Evolutionary conservation across 371 early-diverging fungal species (phyloP), one percentile per base, ranked within the genome.

Genomic region (Globomyces sp.): DNA sequence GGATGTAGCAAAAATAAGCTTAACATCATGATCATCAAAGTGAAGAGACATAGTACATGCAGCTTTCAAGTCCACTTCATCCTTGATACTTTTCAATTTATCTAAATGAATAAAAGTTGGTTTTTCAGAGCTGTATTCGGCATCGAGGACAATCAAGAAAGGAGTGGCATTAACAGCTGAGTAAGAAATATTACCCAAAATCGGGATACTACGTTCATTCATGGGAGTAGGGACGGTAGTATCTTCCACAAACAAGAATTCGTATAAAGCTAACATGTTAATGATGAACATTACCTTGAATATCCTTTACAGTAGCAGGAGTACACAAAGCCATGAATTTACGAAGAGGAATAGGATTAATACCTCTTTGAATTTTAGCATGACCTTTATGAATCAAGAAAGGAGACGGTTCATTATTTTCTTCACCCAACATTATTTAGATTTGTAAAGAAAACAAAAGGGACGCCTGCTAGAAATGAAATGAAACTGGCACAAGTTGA

Each of bases 111-210:
- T 67, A 40, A 67, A 67, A n/a, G n/a, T 40, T 24, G 67, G 67
- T 55, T 55, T 57, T 45, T 67, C 67, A 50, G 47, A 51, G 34
- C 50, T 8, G 36, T 52, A 37, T 44, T 67, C 67, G 10, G 58
- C 43, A 24, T 55, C 51, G 49, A 67, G 44, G 9, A 67, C 51
- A 52, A 67, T 61, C 10, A 67, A 41, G 1, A 67, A 58, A n/a
- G 67, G 67, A 10, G 67, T 67, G 34, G 60, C 67, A 65, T 71
- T 71, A 47, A 71, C 63, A n/a, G 71, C 71, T 2, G 71, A 63
- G 63, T 58, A 71, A 4, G 71, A 65, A 42, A 71, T 70, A 43
- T 71, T 68, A 43, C 71, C 71, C 41, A 71, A 48, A 43, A 53
- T 37, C 13, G 71, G 60, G 42, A 70, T 58, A 43, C 42, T 55